Conservation (phyloP, 768 basidiomycete genomes). For the Royoungia palumana region DNA sequence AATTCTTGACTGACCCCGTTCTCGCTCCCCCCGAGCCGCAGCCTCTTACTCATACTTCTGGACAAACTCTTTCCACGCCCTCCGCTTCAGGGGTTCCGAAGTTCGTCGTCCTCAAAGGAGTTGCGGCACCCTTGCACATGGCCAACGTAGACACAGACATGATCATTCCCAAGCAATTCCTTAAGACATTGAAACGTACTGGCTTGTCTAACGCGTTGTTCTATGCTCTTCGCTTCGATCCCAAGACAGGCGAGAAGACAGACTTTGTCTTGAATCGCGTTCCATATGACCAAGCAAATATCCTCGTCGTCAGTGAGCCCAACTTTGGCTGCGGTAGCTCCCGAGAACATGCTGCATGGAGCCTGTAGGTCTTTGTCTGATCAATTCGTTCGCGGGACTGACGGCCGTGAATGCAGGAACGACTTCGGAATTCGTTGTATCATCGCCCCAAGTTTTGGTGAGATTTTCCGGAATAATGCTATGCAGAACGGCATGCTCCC, state of each 20-base stretch:
- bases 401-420: conserved; percentile 42
- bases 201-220: conserved; percentile 83
- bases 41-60: conserved; percentile 32
- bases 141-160: conserved; percentile 90
- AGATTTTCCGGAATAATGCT: conserved; percentile 85
- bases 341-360: conserved; percentile 89
- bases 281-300: conserved; percentile 71
- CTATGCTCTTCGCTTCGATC: conserved; percentile 74
- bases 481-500: conserved; percentile 96
- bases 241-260: conserved; percentile 73
- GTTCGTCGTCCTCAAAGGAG: conserved; percentile 69
- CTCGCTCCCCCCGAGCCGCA: conserved; percentile 52
- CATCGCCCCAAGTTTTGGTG: conserved; percentile 86
- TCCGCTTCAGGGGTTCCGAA: conserved; percentile 52
- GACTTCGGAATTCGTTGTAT: conserved; percentile 90
- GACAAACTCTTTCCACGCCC: conserved; percentile 38
- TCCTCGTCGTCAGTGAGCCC: conserved; percentile 78
- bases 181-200: conserved; percentile 89
- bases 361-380: conserved; percentile 50
- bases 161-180: conserved; percentile 92
- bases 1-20: conserved; percentile 74
- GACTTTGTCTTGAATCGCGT: conserved; percentile 82
- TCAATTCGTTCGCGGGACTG: neutral
- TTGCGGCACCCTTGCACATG: conserved; percentile 76
- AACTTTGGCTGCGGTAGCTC: conserved; percentile 94